These are phyloP conservation scores for Periconia macrospinosa DNA, from an alignment of 2,329 filamentous ascomycete species.

Conservation along the genomic window DNA sequence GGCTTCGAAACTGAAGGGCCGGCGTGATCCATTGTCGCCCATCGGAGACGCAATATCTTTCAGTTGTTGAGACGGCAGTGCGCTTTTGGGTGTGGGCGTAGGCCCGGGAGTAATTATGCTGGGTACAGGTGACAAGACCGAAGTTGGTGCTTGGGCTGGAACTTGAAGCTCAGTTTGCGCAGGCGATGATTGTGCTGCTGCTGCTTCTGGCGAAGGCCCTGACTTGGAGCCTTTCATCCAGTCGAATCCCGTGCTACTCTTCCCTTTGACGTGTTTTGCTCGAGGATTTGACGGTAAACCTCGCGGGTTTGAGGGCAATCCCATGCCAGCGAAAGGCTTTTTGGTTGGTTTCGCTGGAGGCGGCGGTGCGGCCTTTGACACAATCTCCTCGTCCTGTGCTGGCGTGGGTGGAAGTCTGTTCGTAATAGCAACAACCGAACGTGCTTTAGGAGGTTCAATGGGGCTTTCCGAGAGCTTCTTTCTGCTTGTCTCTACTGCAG, in stretches of 20 bases:
- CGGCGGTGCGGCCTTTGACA: slow-evolving; percentile 3
- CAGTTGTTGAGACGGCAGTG: slow-evolving; percentile 14
- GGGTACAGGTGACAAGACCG: slow-evolving; percentile 5
- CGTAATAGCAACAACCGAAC: slow-evolving; percentile 4
- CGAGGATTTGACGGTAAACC: slow-evolving; percentile 25
- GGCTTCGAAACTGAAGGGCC: slow-evolving; percentile 33
- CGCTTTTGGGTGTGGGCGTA: slow-evolving; percentile 31
- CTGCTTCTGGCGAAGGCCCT: slow-evolving; percentile 18
- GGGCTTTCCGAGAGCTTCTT: background rate
- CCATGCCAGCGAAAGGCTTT: slow-evolving; percentile 25
- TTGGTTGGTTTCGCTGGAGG: slow-evolving; percentile 16
- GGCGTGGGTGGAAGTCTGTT: slow-evolving; percentile 35
- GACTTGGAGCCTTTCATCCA: slow-evolving; percentile 30
- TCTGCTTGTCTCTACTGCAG: background rate
- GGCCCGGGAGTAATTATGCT: slow-evolving; percentile 33
- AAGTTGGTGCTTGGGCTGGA: background rate
- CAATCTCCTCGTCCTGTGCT: slow-evolving; percentile 28
- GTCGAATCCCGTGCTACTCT: slow-evolving; percentile 42
- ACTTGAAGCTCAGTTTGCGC: background rate
- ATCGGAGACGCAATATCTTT: slow-evolving; percentile 23
- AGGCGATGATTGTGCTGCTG: slow-evolving; percentile 9
- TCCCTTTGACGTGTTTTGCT: slow-evolving; percentile 34
- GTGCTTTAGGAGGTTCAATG: slow-evolving; percentile 6
- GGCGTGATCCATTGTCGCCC: slow-evolving; percentile 18
- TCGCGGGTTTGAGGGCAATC: slow-evolving; percentile 36